phyloP scores from a whole-genome alignment of 192 early-diverging fungal species.

The Rhizophagus prolifer region DNA sequence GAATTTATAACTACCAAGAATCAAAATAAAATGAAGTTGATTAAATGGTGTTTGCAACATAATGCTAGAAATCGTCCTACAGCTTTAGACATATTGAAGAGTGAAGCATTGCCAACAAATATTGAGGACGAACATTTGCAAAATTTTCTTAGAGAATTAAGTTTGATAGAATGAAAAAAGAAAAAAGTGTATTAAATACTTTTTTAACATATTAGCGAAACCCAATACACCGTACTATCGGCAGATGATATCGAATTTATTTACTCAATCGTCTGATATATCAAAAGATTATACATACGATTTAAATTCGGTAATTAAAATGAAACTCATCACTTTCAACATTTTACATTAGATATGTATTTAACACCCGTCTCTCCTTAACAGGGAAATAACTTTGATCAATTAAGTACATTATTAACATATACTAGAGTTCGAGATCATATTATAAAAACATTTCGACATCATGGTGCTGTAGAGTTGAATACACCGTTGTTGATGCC shows the following conservation, averaged over 20 bases:
- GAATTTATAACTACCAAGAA: conserved; percentile 64
- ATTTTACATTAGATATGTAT: neutral
- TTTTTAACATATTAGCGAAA: conserved; percentile 53
- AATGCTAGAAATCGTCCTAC: conserved; percentile 75
- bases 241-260: conserved; percentile 77
- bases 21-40: conserved; percentile 69
- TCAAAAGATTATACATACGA: conserved; percentile 93
- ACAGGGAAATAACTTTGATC: conserved; percentile 48
- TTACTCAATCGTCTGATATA: conserved; percentile 70
- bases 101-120: conserved; percentile 76
- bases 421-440: conserved; percentile 69
- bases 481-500: conserved; percentile 83
- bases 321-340: neutral
- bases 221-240: conserved; percentile 86
- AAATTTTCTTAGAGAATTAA: conserved; percentile 87
- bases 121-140: conserved; percentile 88
- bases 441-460: conserved; percentile 73
- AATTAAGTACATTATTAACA: conserved; percentile 63
- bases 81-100: conserved; percentile 78
- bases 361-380: neutral
- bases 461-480: conserved; percentile 84
- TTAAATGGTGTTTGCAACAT: conserved; percentile 71
- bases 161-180: too few species aligned
- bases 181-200: too few species aligned
- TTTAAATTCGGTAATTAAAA: conserved; percentile 49